Conservation (phyloP, 2,329 filamentous ascomycete species). For the Hymenoscyphus occultus region DNA sequence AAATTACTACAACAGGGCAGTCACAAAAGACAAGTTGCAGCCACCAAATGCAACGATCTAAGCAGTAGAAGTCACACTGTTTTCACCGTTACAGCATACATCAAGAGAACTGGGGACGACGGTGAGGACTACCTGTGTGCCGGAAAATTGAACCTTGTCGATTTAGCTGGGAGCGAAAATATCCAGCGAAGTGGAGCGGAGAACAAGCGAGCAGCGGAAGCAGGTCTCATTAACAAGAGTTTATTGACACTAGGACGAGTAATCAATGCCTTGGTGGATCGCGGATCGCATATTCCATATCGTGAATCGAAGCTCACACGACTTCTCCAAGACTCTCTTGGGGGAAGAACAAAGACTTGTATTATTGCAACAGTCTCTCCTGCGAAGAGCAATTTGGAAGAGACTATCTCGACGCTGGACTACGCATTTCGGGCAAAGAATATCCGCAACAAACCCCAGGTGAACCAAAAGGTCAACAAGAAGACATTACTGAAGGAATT, state of each 20-base stretch:
- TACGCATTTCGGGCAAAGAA: conserved; percentile 98
- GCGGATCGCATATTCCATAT: conserved; percentile 81
- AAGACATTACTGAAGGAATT: conserved; percentile 90
- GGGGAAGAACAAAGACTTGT: conserved; percentile 94
- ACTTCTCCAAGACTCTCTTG: conserved; percentile 91
- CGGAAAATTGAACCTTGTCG: conserved; percentile 93
- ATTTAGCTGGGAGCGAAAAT: conserved; percentile 95
- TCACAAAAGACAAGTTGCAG: conserved; percentile 93
- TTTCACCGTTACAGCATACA: conserved; percentile 91
- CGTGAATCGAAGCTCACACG: conserved; percentile 95
- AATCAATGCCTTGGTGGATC: conserved; percentile 95
- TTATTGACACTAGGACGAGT: conserved; percentile 90
- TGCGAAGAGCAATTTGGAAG: conserved; percentile 90
- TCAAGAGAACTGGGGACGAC: conserved; percentile 75
- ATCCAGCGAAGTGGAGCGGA: conserved; percentile 96
- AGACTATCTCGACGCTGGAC: conserved; percentile 96
- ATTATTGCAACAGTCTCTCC: conserved; percentile 97
- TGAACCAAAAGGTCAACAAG: conserved; percentile 89
- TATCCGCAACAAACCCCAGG: conserved; percentile 94
- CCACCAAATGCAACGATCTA: conserved; percentile 98
- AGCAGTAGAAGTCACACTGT: conserved; percentile 97
- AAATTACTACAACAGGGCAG: conserved; percentile 85
- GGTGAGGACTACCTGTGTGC: conserved; percentile 88
- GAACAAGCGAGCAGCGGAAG: conserved; percentile 95
- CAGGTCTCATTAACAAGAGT: conserved; percentile 97